A percentile compares a stretch with the other conserved stretches of the same genome.
phyloP scores from a whole-genome alignment of 1,139 yeast genomes.

The Candida mesenterica region DNA sequence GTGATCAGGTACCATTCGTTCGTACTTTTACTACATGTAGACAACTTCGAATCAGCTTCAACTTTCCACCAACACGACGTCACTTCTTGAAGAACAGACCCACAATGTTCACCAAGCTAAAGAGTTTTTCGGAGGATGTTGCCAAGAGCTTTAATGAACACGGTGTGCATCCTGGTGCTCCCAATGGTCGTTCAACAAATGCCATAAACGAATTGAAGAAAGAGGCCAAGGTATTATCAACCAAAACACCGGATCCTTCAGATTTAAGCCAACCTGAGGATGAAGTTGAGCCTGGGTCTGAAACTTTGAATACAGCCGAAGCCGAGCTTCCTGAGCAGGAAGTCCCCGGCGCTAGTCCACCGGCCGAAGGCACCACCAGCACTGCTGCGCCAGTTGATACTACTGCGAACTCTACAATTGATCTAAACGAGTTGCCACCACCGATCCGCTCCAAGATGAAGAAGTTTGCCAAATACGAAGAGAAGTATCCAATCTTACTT shows the following conservation, averaged over 20 bases:
- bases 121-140: slow-evolving; percentile 59
- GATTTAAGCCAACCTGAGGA: slow-evolving; percentile 49
- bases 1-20: slow-evolving; percentile 3
- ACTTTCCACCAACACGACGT: neutral
- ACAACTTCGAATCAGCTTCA: neutral
- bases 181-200: slow-evolving; percentile 19
- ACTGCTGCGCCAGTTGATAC: neutral
- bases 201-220: slow-evolving; percentile 33
- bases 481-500: slow-evolving; percentile 76
- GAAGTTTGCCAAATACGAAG: slow-evolving; percentile 85
- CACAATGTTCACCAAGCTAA: slow-evolving; percentile 58
- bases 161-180: slow-evolving; percentile 14
- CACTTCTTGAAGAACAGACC: neutral
- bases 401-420: slow-evolving; percentile 9
- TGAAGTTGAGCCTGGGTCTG: slow-evolving; percentile 17
- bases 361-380: neutral
- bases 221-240: slow-evolving; percentile 30
- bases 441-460: slow-evolving; percentile 60
- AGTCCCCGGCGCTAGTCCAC: no score
- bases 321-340: slow-evolving; percentile 2
- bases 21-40: neutral
- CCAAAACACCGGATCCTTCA: slow-evolving; percentile 44
- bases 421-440: slow-evolving; percentile 47
- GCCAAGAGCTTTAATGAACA: slow-evolving; percentile 43
- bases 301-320: neutral